Base-by-base conservation (phyloP, 208 protist genomes). In the Endotrypanum monterogeii region DNA sequence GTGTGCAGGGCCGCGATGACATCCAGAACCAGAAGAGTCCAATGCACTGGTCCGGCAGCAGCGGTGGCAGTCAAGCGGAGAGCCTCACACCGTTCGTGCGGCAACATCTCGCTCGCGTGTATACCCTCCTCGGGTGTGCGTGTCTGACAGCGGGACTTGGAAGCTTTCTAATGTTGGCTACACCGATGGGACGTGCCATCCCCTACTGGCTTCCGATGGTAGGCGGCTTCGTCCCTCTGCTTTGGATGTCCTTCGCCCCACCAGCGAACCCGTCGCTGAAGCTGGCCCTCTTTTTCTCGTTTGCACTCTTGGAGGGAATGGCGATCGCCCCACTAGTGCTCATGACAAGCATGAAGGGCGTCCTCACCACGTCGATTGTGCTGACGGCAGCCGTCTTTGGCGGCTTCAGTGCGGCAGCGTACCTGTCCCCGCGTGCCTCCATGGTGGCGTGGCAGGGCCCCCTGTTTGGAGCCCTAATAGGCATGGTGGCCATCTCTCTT, bases 171-270 rank as follows among this genome's bases (percentile, higher is more conserved):
- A 97, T 97, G 94, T 85, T 95, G 71, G 78, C 87, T 25, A 97
- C 93, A 9, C 82, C 93, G 23, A 80, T 97, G 32, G 84, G 77
- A 16, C 84, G 85, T 65, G 72, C 76, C 23, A 82, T 97, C 25
- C 92, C 93, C 12, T 94, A 85, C 72, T 96, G 88, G 90, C 48
- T 94, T 14, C 91, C 93, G 12, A 96, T 96, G 92, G 50, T 95
- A 5, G 89, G 78, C 16, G 89, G 89, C 37, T 93, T 97, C 70
- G 87, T 95, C 41, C 90, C 91, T 23, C 82, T 97, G 63, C 78
- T 97, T 50, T 95, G 91, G 90, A 84, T 97, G 25, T 85, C 76
- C 70, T 95, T 94, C 63, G 85, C 81, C n/a, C 91, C 89, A 14
- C 90, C 90, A 12, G 78, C 81, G 46, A 94, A 94, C 78, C 88